Evolutionary conservation across 768 basidiomycete genomes (phyloP), one percentile per base, ranked within the genome.

Genomic region (Daedaleopsis nitida): DNA sequence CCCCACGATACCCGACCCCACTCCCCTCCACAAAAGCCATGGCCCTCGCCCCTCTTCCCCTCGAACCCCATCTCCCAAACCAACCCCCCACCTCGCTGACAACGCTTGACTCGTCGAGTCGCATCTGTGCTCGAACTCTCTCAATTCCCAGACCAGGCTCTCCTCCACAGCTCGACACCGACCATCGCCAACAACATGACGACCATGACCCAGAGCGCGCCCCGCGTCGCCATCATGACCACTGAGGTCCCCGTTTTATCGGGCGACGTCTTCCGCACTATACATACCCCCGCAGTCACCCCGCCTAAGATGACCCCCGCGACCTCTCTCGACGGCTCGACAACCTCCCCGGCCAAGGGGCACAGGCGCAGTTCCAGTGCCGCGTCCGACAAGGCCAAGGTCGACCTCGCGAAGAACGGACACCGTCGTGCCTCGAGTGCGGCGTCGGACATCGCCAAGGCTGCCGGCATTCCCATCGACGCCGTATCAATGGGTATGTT

Each of bases 261-360:
- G 23, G 67, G 89, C 24, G 86, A 85, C 43, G 87, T 86, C 5
- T 83, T 87, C 71, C 74, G 81, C 57, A 65, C 91, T 27, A 88
- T 80, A 70, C 86, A 88, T 66, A 81, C 80, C 43, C 83, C 86
- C 14, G 86, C 86, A 0, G 87, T 89, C 62, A 69, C 67, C 32
- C 80, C 55, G 1, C 54, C 52, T 3, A 42, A 42, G 39, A 42
- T 42, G 16, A 35, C 43, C 23, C 19, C 48, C 6, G 55, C 65
- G 34, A 57, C 54, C 10, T 21, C 58, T 5, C 23, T 38, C 23
- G 53, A 48, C 17, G 52, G 21, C 7, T 16, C 43, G 21, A 54
- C 43, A 2, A 16, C 38, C 34, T 5, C 48, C 21, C 39, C n/a
- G 16, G 23, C 13, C 21, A 24, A 3, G 47, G 55, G 55, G 9